Conservation (phyloP, 2,329 filamentous ascomycete species). For the Xylaria digitata region DNA sequence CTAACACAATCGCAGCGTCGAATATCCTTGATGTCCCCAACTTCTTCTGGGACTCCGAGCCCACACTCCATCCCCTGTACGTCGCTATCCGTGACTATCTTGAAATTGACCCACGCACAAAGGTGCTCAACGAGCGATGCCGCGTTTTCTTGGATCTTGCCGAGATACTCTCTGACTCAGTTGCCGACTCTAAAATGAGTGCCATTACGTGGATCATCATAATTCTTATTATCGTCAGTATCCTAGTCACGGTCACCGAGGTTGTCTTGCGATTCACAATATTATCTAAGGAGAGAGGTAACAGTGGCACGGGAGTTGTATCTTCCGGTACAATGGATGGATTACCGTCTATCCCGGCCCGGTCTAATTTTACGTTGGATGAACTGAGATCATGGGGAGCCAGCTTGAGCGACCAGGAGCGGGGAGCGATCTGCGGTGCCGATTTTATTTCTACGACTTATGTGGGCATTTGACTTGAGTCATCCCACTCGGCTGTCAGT, state of each 20-base stretch:
- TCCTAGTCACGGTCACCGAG: conserved; percentile 90
- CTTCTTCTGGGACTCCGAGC: conserved; percentile 99
- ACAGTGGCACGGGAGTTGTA: conserved; percentile 28
- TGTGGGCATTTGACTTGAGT: conserved; percentile 44
- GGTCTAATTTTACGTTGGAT: conserved; percentile 47
- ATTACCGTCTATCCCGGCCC: conserved; percentile 41
- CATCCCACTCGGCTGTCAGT: neutral
- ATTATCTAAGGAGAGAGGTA: conserved; percentile 61
- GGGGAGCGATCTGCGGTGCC: conserved; percentile 48
- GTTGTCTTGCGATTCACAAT: conserved; percentile 88
- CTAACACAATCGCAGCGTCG: conserved; percentile 68
- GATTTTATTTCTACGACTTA: conserved; percentile 46
- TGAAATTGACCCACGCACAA: conserved; percentile 94
- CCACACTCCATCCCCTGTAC: conserved; percentile 93
- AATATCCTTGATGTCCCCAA: conserved; percentile 97
- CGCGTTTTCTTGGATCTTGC: conserved; percentile 96
- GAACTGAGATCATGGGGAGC: conserved; percentile 49
- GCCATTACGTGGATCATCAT: conserved; percentile 98
- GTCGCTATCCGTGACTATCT: conserved; percentile 95
- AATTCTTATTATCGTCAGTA: conserved; percentile 88
- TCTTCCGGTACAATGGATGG: conserved; percentile 28
- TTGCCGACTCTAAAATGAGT: conserved; percentile 95
- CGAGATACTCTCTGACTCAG: conserved; percentile 91
- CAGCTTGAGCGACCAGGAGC: conserved; percentile 46
- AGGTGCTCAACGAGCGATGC: conserved; percentile 96